Percentiles rank a stretch among this genome's conserved stretches.
phyloP scores from a whole-genome alignment of 2,329 filamentous ascomycete genomes.

The Alternaria brassicicola region DNA sequence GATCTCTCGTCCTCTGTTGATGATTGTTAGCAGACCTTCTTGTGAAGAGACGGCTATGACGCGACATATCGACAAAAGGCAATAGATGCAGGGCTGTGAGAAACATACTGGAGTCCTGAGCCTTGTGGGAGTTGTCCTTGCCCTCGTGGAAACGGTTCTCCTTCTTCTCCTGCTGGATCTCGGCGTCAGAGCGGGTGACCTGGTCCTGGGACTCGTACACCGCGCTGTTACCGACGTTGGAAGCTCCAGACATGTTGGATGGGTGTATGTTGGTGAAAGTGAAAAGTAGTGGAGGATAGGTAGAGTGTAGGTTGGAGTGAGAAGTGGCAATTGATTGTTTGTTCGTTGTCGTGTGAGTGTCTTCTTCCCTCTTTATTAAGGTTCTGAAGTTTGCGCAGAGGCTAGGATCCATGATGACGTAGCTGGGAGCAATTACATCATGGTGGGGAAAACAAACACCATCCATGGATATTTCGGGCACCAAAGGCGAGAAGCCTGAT shows the following conservation, averaged over 20 bases:
- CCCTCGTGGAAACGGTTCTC: slow-evolving; percentile 74
- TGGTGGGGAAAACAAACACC: slow-evolving; percentile 28
- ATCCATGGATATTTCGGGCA: slow-evolving; percentile 21
- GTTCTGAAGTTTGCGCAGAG: slow-evolving; percentile 14
- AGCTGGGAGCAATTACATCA: slow-evolving; percentile 29
- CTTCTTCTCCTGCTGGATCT: slow-evolving; percentile 59
- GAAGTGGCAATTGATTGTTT: slow-evolving; percentile 2
- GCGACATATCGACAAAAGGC: neutral
- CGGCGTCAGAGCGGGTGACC: slow-evolving; percentile 64
- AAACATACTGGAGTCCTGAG: slow-evolving; percentile 72
- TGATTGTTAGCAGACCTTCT: slow-evolving; percentile 33
- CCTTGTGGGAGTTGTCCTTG: slow-evolving; percentile 69
- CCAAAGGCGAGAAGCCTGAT: slow-evolving; percentile 17
- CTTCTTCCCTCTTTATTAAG: slow-evolving; percentile 16
- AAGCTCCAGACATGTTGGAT: slow-evolving; percentile 59
- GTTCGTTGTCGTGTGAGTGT: neutral
- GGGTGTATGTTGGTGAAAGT: neutral
- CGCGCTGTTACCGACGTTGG: slow-evolving; percentile 68
- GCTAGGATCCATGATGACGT: slow-evolving; percentile 29
- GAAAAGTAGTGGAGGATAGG: neutral
- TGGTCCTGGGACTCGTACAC: slow-evolving; percentile 82
- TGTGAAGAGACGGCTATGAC: neutral
- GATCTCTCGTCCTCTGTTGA: slow-evolving; percentile 68
- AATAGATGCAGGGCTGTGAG: neutral
- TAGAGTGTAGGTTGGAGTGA: neutral